Evolutionary conservation across 805 yeast species (phyloP).

Genomic region (Schwanniomyces polymorphus): DNA sequence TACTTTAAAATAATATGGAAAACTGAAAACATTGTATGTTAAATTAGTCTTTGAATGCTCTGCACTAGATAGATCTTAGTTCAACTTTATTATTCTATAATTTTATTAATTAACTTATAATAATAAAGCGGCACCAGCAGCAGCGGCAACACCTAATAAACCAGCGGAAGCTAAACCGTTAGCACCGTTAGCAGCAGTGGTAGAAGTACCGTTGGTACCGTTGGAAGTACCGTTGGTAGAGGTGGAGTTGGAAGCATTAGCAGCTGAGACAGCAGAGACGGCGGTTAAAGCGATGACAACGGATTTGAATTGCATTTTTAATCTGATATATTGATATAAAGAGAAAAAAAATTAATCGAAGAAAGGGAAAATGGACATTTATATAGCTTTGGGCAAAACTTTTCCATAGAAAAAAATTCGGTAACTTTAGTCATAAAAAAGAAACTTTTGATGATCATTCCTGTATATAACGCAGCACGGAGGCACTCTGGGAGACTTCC

Average conservation of each 20-base stretch:
- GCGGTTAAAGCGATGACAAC: constrained; percentile 40
- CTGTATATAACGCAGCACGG: neutral
- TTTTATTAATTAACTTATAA: constrained; percentile 19
- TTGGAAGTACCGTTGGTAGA: constrained; percentile 16
- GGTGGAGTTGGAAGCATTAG: constrained; percentile 28
- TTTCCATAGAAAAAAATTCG: neutral
- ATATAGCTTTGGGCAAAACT: constrained; percentile 4
- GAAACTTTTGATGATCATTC: neutral
- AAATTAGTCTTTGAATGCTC: neutral
- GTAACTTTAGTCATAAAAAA: constrained; percentile 2
- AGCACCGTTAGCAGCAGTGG: constrained; percentile 15
- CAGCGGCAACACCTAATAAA: constrained; percentile 34
- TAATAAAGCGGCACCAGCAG: constrained; percentile 36
- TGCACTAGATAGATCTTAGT: neutral
- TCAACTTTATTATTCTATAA: neutral
- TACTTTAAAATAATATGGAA: neutral
- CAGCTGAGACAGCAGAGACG: constrained; percentile 36
- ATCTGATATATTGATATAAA: constrained; percentile 1
- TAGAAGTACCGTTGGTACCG: constrained; percentile 14
- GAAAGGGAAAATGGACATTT: constrained; percentile 4
- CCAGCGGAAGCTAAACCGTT: constrained; percentile 27
- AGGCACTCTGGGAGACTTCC: neutral
- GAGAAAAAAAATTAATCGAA: neutral
- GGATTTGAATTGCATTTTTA: constrained; percentile 39
- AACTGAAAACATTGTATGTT: neutral